Percentiles rank a stretch among this genome's conserved stretches.
Evolutionary conservation across 2,329 filamentous ascomycete species (phyloP).

Genomic region (Colletotrichum caudatum): DNA sequence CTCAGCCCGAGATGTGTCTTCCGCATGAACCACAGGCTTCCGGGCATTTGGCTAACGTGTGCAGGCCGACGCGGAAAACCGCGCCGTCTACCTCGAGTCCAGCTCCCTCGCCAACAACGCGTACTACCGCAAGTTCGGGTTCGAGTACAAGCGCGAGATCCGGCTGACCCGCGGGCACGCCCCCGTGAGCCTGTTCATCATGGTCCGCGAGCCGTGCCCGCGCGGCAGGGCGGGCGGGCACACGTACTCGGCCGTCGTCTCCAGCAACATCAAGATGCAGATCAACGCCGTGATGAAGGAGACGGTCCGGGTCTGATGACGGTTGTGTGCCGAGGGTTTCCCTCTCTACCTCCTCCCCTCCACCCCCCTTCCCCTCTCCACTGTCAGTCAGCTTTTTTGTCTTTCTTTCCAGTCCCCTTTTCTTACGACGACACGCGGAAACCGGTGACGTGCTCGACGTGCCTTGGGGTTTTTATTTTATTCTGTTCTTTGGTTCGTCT

Average conservation of each 20-base stretch:
- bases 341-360: not conserved
- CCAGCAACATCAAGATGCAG: constrained; percentile 51
- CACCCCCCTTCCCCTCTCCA: not conserved
- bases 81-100: constrained; percentile 82
- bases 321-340: not conserved
- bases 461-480: not conserved
- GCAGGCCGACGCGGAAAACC: constrained; percentile 75
- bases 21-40: not conserved
- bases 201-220: constrained; percentile 78
- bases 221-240: constrained; percentile 44
- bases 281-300: constrained; percentile 48
- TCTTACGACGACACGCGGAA: not conserved
- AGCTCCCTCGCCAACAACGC: constrained; percentile 75
- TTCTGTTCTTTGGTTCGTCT: not conserved
- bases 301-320: constrained; percentile 15
- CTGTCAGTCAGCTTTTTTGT: constrained; percentile 23
- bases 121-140: constrained; percentile 83
- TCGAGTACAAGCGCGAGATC: constrained; percentile 73
- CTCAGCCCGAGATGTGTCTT: not conserved
- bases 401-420: not conserved
- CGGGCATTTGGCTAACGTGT: not conserved
- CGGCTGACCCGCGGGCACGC: constrained; percentile 68
- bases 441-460: constrained; percentile 15
- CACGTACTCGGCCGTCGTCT: constrained; percentile 48
- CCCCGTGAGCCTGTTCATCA: constrained; percentile 79